phyloP scores from a whole-genome alignment of 768 basidiomycete species.

The Suillus sp. region DNA sequence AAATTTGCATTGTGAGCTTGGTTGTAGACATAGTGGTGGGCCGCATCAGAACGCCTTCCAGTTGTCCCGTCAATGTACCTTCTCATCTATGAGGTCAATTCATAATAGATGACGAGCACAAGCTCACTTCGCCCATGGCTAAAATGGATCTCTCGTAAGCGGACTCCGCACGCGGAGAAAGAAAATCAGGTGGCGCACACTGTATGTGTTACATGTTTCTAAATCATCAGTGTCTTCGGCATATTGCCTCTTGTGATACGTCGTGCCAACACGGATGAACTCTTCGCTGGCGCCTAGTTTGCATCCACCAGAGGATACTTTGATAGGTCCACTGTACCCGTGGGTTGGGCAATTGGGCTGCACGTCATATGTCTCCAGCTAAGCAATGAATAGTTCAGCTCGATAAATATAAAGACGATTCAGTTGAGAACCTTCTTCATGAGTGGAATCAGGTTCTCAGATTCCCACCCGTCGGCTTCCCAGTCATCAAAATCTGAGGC shows the following conservation, averaged over 20 bases:
- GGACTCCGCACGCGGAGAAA: background rate
- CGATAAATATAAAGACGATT: background rate
- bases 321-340: conserved; percentile 27
- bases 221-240: conserved; percentile 54
- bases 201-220: conserved; percentile 28
- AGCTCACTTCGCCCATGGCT: conserved; percentile 26
- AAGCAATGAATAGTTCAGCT: background rate
- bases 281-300: conserved; percentile 35
- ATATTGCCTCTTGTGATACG: conserved; percentile 48
- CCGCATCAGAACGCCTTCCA: conserved; percentile 32
- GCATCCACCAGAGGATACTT: conserved; percentile 28
- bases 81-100: background rate
- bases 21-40: conserved; percentile 42
- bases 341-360: conserved; percentile 21
- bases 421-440: conserved; percentile 24
- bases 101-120: background rate
- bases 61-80: conserved; percentile 57
- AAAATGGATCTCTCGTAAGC: background rate
- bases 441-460: conserved; percentile 28
- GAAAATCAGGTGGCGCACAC: conserved; percentile 15
- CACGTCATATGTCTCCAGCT: conserved; percentile 28
- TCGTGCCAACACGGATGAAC: conserved; percentile 46
- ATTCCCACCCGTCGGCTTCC: conserved; percentile 29
- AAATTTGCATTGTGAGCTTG: conserved; percentile 33
- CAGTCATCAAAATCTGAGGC: conserved; percentile 34